Percentiles rank a stretch among this genome's conserved stretches.
These are phyloP conservation scores for Kalmanozyma brasiliensis DNA, from an alignment of 1,284 basidiomycete genomes.

Conservation along the genomic window DNA sequence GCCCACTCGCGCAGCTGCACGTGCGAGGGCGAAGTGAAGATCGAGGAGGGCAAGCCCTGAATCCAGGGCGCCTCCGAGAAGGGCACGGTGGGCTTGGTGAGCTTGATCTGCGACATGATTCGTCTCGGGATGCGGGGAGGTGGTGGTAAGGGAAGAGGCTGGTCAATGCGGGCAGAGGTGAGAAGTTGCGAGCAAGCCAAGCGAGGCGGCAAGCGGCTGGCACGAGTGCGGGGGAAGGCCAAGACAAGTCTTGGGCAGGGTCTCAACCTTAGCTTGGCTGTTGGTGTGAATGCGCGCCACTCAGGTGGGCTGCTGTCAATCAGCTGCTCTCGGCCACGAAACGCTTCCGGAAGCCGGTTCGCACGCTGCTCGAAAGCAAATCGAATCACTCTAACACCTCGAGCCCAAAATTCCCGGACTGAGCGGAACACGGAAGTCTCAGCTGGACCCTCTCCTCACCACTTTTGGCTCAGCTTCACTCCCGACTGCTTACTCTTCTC, in stretches of 20 bases:
- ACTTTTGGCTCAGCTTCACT: no score
- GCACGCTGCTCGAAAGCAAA: no score
- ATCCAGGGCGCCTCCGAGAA: conserved; percentile 55
- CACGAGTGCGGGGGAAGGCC: not conserved
- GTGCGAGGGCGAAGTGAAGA: conserved; percentile 47
- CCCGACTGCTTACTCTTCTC: no score
- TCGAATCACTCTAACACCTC: not conserved
- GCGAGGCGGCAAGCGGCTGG: conserved; percentile 3
- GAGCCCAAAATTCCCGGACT: not conserved
- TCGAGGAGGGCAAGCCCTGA: conserved; percentile 48
- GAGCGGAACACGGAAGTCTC: no score
- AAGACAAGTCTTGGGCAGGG: not conserved
- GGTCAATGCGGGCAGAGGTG: not conserved
- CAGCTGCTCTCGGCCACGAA: conserved; percentile 2
- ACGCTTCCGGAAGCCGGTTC: conserved; percentile 3
- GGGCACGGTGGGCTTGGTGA: conserved; percentile 47
- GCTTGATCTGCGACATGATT: conserved; percentile 28
- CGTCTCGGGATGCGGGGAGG: not conserved
- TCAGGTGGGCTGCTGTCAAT: no score
- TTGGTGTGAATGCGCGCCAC: not conserved
- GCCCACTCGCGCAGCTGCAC: conserved; percentile 47
- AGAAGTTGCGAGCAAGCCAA: not conserved
- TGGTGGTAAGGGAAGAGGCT: not conserved
- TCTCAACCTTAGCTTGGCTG: not conserved
- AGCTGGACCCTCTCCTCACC: no score